These are phyloP conservation scores for Zygoascus bituminiphila DNA, from an alignment of 805 yeast species.

Conservation along the genomic window DNA sequence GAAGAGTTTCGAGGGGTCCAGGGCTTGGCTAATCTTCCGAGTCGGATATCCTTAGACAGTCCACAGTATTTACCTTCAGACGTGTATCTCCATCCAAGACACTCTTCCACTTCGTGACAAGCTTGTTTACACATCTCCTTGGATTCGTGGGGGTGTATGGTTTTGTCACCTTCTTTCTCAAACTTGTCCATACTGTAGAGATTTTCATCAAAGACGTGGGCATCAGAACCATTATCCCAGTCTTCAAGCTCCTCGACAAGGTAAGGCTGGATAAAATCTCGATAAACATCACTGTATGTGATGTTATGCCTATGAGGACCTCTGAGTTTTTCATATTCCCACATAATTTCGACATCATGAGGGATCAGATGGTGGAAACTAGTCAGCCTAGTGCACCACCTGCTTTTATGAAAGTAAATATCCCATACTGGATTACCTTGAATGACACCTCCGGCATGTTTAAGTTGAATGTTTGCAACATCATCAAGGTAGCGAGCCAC, in stretches of 20 bases:
- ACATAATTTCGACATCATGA: conserved; percentile 25
- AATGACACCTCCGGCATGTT: conserved; percentile 15
- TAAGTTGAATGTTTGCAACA: conserved; percentile 12
- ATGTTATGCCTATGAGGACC: conserved; percentile 15
- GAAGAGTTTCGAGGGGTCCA: conserved; percentile 8
- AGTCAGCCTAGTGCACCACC: conserved; percentile 27
- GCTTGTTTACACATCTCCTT: conserved; percentile 12
- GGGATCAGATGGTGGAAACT: conserved; percentile 28
- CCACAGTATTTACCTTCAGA: conserved; percentile 6
- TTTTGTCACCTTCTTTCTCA: conserved; percentile 2
- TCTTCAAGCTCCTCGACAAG: conserved; percentile 9
- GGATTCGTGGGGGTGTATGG: conserved; percentile 11
- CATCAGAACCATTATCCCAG: conserved; percentile 15
- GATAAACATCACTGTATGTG: conserved; percentile 16
- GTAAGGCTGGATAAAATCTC: conserved; percentile 17
- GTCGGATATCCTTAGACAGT: background rate
- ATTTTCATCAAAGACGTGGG: background rate
- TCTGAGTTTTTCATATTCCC: conserved; percentile 28
- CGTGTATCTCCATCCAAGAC: conserved; percentile 10
- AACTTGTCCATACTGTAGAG: background rate
- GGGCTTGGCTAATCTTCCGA: conserved; percentile 15
- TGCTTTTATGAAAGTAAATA: conserved; percentile 10
- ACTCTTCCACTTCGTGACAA: conserved; percentile 7
- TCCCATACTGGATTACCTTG: conserved; percentile 27
- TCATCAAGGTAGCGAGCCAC: conserved; percentile 23